These are phyloP conservation scores for Aspergillus pseudonomiae DNA, from an alignment of 2,329 filamentous ascomycete genomes.

Conservation along the genomic window DNA sequence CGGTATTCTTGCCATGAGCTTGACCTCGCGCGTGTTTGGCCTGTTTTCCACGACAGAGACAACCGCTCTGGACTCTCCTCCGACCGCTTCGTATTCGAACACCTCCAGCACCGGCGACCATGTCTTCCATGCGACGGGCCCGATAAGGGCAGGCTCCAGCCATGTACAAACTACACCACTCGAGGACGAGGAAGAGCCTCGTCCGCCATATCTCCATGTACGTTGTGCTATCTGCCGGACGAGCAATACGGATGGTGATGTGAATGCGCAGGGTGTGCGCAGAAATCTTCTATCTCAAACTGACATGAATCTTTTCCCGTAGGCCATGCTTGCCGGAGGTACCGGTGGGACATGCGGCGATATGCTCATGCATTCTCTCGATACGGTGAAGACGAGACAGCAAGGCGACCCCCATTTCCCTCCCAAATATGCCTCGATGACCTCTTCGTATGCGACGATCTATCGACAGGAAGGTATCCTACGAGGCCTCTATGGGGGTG, in stretches of 20 bases:
- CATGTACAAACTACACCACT: slow-evolving; percentile 42
- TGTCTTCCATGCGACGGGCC: slow-evolving; percentile 19
- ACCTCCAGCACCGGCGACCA: slow-evolving; percentile 25
- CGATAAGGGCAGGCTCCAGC: slow-evolving; percentile 19
- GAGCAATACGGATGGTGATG: too few relatives aligned
- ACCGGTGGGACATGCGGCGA: slow-evolving; percentile 91
- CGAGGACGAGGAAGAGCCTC: slow-evolving; percentile 57
- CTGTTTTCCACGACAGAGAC: slow-evolving; percentile 52
- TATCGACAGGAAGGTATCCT: slow-evolving; percentile 86
- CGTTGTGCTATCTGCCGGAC: slow-evolving; percentile 33
- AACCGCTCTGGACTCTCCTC: slow-evolving; percentile 30
- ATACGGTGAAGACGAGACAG: slow-evolving; percentile 97
- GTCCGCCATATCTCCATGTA: slow-evolving; percentile 68
- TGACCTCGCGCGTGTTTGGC: slow-evolving; percentile 57
- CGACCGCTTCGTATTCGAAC: slow-evolving; percentile 34
- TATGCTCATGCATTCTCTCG: slow-evolving; percentile 97
- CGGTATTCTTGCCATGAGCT: slow-evolving; percentile 56
- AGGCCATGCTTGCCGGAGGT: slow-evolving; percentile 96
- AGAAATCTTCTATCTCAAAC: neutral
- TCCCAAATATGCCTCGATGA: slow-evolving; percentile 88
- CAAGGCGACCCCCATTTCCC: slow-evolving; percentile 94
- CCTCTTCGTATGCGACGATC: slow-evolving; percentile 89
- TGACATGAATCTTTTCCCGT: slow-evolving; percentile 11
- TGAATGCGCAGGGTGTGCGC: neutral
- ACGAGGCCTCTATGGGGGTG: slow-evolving; percentile 89